Conservation (phyloP, 2,329 filamentous ascomycete species). For the Alternaria triticimaculans region DNA sequence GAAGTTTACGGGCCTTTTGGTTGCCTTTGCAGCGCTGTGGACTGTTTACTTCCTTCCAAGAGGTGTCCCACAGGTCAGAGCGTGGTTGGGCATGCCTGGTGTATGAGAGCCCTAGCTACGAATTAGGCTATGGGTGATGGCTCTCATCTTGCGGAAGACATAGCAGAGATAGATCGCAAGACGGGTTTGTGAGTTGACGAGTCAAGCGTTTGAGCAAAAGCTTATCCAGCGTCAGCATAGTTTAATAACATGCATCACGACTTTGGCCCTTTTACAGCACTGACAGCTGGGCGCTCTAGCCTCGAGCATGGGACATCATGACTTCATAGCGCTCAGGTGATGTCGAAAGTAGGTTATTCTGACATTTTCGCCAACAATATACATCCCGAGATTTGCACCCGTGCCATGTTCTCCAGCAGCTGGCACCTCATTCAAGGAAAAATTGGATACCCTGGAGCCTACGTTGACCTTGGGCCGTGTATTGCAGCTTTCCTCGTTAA, state of each 20-base stretch:
- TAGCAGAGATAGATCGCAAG: not conserved
- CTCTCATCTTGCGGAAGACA: not conserved
- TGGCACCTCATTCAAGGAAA: not conserved
- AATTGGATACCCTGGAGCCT: not conserved
- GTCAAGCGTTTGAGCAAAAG: conserved; percentile 1
- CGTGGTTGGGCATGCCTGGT: conserved; percentile 57
- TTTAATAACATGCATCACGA: conserved; percentile 6
- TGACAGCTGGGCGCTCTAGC: not conserved
- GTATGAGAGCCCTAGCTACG: conserved; percentile 30
- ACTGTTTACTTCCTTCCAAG: conserved; percentile 57
- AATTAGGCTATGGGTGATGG: not conserved
- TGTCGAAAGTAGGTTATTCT: no score
- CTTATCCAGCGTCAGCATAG: conserved; percentile 1
- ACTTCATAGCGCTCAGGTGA: no score
- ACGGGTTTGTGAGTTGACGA: not conserved
- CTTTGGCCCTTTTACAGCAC: not conserved
- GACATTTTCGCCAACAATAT: not conserved
- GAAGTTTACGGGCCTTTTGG: conserved; percentile 68
- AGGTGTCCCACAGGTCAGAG: conserved; percentile 51
- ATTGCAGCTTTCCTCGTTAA: not conserved
- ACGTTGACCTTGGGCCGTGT: not conserved
- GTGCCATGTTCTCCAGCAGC: not conserved
- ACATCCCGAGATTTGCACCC: not conserved
- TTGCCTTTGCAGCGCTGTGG: conserved; percentile 55
- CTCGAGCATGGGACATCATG: not conserved